Conservation (phyloP, 1,139 yeast species). For the Suhomyces guaymorum region DNA sequence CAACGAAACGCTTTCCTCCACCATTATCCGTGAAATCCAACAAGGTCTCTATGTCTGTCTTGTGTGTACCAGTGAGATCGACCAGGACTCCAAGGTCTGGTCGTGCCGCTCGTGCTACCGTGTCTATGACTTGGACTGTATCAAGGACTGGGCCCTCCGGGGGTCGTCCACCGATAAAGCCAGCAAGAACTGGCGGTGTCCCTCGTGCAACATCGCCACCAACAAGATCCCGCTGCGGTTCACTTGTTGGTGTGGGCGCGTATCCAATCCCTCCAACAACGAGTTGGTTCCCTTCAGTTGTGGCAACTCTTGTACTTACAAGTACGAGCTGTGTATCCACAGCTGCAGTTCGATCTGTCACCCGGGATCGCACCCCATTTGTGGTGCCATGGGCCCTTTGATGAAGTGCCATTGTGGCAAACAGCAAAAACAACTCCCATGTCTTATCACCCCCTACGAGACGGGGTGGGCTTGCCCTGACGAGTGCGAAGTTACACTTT, state of each 20-base stretch:
- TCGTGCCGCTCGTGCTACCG: constrained; percentile 71
- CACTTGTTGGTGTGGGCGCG: constrained; percentile 91
- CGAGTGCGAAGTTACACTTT: constrained; percentile 55
- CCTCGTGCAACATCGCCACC: constrained; percentile 69
- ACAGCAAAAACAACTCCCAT: constrained; percentile 64
- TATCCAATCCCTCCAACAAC: constrained; percentile 62
- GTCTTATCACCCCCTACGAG: constrained; percentile 67
- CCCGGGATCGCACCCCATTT: constrained; percentile 84
- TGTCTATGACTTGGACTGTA: constrained; percentile 80
- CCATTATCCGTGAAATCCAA: constrained; percentile 55
- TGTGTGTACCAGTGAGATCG: constrained; percentile 83
- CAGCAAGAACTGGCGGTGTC: constrained; percentile 76
- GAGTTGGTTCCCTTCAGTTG: constrained; percentile 79
- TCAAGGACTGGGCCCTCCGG: constrained; percentile 76
- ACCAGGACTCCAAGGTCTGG: constrained; percentile 67
- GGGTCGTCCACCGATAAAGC: constrained; percentile 63
- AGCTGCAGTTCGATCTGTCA: constrained; percentile 78
- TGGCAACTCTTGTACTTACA: constrained; percentile 74
- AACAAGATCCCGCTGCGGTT: constrained; percentile 57
- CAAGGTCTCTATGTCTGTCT: constrained; percentile 74
- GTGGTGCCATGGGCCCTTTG: constrained; percentile 75
- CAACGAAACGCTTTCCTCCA: constrained; percentile 39
- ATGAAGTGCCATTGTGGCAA: constrained; percentile 78
- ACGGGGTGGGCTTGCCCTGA: constrained; percentile 70
- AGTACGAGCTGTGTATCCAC: constrained; percentile 65